Evolutionary conservation across 257 asterid genomes (phyloP).

Genomic region (Nemophila menziesii): DNA sequence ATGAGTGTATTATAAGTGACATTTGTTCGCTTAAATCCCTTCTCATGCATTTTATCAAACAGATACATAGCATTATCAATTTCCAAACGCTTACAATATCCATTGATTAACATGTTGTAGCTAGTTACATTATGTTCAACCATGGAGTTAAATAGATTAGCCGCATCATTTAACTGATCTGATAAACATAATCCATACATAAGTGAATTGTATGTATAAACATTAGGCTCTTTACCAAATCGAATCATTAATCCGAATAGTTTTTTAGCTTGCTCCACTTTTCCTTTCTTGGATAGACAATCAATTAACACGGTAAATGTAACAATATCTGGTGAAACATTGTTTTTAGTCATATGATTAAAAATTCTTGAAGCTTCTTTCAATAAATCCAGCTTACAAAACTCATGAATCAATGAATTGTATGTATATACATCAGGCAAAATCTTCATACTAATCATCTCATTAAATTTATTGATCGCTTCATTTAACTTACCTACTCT

Average conservation of each 20-base stretch:
- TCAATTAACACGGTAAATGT: conserved; percentile 1
- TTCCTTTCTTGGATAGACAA: conserved; percentile 1
- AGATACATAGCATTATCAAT: conserved; percentile 1
- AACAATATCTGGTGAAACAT: not conserved
- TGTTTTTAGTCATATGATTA: conserved; percentile 1
- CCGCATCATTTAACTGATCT: not conserved
- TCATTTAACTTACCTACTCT: not conserved
- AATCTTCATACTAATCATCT: conserved; percentile 3
- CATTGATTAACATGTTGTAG: conserved; percentile 4
- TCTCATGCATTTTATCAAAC: conserved; percentile 1
- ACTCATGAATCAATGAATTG: conserved; percentile 4
- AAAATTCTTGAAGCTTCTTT: not conserved
- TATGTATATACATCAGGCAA: not conserved
- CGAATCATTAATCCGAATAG: not conserved
- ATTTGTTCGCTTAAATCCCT: not conserved
- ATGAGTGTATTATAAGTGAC: conserved; percentile 1
- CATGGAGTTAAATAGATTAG: not conserved
- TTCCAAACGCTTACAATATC: conserved; percentile 4
- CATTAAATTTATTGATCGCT: not conserved
- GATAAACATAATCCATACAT: conserved; percentile 1
- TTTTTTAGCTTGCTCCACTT: not conserved
- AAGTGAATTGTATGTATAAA: not conserved
- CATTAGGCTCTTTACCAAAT: not conserved
- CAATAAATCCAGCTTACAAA: not conserved
- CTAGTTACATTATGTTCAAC: not conserved